Percentiles rank a stretch among this genome's conserved stretches.
These are phyloP conservation scores for Trichothecium roseum DNA, from an alignment of 2,329 filamentous ascomycete species.

Conservation along the genomic window DNA sequence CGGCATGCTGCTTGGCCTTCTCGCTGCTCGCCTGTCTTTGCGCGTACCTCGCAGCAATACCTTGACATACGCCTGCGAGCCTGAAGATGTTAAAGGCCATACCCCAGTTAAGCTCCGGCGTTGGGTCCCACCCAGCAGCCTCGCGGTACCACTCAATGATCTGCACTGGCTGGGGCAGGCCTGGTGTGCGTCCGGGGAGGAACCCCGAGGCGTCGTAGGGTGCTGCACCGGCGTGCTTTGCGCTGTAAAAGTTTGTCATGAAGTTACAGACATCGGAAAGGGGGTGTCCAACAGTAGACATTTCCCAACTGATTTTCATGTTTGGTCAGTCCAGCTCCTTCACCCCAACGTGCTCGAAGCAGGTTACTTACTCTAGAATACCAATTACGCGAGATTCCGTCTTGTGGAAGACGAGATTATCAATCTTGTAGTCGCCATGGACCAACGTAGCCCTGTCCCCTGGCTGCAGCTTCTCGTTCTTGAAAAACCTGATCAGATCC, in stretches of 20 bases:
- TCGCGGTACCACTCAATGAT: conserved; percentile 30
- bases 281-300: conserved; percentile 95
- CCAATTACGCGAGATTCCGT: conserved; percentile 82
- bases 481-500: conserved; percentile 72
- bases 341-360: neutral
- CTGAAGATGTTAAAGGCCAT: conserved; percentile 53
- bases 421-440: conserved; percentile 95
- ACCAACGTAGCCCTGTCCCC: conserved; percentile 69
- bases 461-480: conserved; percentile 58
- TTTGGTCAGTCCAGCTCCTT: neutral
- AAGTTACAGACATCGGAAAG: conserved; percentile 85
- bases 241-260: conserved; percentile 28
- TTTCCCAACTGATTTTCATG: conserved; percentile 62
- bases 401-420: conserved; percentile 83
- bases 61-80: conserved; percentile 60
- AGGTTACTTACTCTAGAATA: conserved; percentile 61
- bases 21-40: conserved; percentile 81
- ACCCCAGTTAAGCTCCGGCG: conserved; percentile 46
- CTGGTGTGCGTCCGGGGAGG: conserved; percentile 50
- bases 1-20: conserved; percentile 63
- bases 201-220: conserved; percentile 37
- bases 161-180: conserved; percentile 39
- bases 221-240: conserved; percentile 13
- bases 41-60: conserved; percentile 84
- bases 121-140: conserved; percentile 60